phyloP scores from a whole-genome alignment of 192 early-diverging fungal genomes.

The Podila epigama region DNA sequence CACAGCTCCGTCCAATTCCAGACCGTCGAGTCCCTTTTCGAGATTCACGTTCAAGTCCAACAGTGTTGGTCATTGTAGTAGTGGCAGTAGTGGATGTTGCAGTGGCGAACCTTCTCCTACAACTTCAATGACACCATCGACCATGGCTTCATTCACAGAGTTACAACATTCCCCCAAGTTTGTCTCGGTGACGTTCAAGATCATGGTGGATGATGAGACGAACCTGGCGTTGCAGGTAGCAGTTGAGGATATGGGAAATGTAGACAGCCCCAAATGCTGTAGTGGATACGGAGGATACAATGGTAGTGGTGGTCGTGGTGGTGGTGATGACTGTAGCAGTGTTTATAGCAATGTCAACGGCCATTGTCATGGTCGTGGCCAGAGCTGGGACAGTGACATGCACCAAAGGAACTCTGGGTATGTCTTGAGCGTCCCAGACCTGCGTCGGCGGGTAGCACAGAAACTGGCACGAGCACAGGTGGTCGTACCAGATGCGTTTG shows the following conservation, averaged over 20 bases:
- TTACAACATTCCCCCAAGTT: not conserved
- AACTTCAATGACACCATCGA: not conserved
- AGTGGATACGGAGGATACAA: no score
- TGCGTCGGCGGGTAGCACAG: constrained; percentile 6
- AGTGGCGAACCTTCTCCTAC: no score
- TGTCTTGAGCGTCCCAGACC: constrained; percentile 15
- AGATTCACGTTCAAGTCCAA: not conserved
- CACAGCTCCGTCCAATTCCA: no score
- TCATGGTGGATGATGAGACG: constrained; percentile 13
- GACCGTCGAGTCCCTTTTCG: not conserved
- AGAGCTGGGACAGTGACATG: no score
- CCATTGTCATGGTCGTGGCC: no score
- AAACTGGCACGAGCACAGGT: constrained; percentile 11
- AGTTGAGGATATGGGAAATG: constrained; percentile 5
- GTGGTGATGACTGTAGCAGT: no score
- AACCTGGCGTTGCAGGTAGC: constrained; percentile 24
- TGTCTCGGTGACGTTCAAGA: constrained; percentile 11
- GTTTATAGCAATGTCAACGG: no score
- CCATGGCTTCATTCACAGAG: not conserved
- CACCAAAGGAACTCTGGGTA: not conserved
- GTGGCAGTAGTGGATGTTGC: no score
- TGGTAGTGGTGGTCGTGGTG: no score
- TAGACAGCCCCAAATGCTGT: no score
- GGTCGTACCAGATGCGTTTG: constrained; percentile 11
- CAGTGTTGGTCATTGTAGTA: not conserved